Conservation (phyloP, 2,329 filamentous ascomycete species). For the Alternaria gansuensis region DNA sequence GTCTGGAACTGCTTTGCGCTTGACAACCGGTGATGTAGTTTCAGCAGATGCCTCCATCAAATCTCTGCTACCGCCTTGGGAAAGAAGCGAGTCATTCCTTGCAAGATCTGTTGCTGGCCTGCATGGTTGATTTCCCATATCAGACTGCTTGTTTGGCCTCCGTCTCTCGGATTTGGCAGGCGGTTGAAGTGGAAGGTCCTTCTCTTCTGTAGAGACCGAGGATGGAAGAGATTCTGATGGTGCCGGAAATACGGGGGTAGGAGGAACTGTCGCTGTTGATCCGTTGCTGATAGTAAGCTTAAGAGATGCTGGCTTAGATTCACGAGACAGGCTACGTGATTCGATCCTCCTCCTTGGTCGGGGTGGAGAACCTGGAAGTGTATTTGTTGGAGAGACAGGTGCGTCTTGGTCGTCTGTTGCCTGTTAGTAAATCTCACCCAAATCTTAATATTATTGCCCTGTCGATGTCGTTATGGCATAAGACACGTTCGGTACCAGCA, state of each 20-base stretch:
- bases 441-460: background rate
- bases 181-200: constrained; percentile 48
- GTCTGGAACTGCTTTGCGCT: constrained; percentile 40
- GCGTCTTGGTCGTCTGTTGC: constrained; percentile 26
- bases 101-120: constrained; percentile 31
- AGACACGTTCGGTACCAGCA: constrained; percentile 8
- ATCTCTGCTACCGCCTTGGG: constrained; percentile 27
- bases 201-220: constrained; percentile 27
- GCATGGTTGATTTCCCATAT: constrained; percentile 38
- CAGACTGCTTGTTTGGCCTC: constrained; percentile 21
- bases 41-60: constrained; percentile 6
- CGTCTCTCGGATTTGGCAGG: constrained; percentile 46
- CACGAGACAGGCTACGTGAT: constrained; percentile 47
- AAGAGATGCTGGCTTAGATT: constrained; percentile 48
- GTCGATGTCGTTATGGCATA: constrained; percentile 1
- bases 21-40: constrained; percentile 27
- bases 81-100: constrained; percentile 44
- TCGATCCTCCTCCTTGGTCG: constrained; percentile 39
- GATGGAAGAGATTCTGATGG: constrained; percentile 23
- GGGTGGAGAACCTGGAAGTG: constrained; percentile 32
- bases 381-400: constrained; percentile 21
- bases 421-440: constrained; percentile 11
- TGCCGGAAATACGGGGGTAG: constrained; percentile 31
- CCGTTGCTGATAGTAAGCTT: constrained; percentile 50
- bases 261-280: constrained; percentile 47